These are phyloP conservation scores for Paramecium sexaurelia DNA, from an alignment of 73 alveolate genomes.

Conservation along the genomic window DNA sequence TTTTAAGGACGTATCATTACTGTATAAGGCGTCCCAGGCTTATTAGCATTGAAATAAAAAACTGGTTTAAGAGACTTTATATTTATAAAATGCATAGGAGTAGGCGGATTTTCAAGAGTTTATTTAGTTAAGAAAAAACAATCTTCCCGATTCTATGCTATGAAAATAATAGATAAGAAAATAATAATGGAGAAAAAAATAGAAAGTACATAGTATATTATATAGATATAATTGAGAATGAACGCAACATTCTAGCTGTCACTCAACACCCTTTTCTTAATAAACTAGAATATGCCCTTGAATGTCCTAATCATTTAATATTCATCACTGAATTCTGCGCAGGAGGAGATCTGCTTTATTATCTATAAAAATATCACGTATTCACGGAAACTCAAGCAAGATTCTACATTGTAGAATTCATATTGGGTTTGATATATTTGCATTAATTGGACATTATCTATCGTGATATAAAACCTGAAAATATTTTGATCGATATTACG, in stretches of 20 bases:
- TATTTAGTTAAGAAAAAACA: constrained; percentile 78
- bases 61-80: constrained; percentile 35
- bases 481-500: constrained; percentile 86
- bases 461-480: constrained; percentile 94
- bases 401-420: constrained; percentile 79
- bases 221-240: constrained; percentile 66
- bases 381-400: constrained; percentile 79
- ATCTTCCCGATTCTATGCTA: constrained; percentile 84
- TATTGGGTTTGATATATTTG: constrained; percentile 76
- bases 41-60: background rate
- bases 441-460: constrained; percentile 79
- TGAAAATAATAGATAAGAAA: constrained; percentile 80
- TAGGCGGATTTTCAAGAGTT: constrained; percentile 89
- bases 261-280: constrained; percentile 80
- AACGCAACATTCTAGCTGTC: constrained; percentile 73
- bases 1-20: background rate
- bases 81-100: constrained; percentile 85
- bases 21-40: background rate
- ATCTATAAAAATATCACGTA: constrained; percentile 64
- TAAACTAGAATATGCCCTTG: constrained; percentile 86
- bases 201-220: constrained; percentile 59
- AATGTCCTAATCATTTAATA: constrained; percentile 70
- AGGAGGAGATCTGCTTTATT: constrained; percentile 84
- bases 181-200: constrained; percentile 70
- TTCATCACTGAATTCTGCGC: constrained; percentile 79